Percentiles rank a stretch among this genome's conserved stretches.
Evolutionary conservation across 352 stramenopile species (phyloP).

Genomic region (Thalassiosira ordinaria): DNA sequence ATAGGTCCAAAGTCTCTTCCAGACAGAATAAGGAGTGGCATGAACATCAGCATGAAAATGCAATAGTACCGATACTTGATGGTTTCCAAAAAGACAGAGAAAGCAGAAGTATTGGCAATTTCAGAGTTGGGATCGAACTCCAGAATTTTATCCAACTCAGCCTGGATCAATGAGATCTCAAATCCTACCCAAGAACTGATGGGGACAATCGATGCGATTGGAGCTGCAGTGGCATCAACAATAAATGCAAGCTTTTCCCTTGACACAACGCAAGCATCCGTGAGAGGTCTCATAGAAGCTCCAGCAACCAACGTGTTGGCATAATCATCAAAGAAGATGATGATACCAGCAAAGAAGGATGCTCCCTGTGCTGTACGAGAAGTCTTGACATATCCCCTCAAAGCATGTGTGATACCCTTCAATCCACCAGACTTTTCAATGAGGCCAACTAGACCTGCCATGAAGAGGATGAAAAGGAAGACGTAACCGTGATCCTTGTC

Average conservation of each 20-base stretch:
- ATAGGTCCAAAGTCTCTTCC: conserved; percentile 77
- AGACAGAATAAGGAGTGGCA: conserved; percentile 53
- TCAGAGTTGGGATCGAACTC: conserved; percentile 28
- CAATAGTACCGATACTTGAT: conserved; percentile 70
- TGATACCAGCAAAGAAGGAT: conserved; percentile 50
- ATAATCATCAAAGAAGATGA: conserved; percentile 84
- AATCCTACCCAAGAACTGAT: conserved; percentile 82
- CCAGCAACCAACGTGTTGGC: conserved; percentile 75
- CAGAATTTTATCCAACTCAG: conserved; percentile 68
- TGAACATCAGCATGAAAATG: conserved; percentile 77
- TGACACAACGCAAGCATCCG: conserved; percentile 64
- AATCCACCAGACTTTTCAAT: conserved; percentile 77
- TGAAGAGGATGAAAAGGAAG: conserved; percentile 81
- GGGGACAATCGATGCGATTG: conserved; percentile 70
- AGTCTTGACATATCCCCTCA: conserved; percentile 63
- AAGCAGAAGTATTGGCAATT: conserved; percentile 43
- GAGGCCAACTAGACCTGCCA: conserved; percentile 68
- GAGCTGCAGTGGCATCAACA: conserved; percentile 72
- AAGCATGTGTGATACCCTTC: conserved; percentile 59
- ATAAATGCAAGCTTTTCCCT: conserved; percentile 83
- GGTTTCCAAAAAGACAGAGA: conserved; percentile 62
- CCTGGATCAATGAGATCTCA: conserved; percentile 76
- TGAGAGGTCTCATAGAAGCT: conserved; percentile 68
- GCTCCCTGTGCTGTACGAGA: conserved; percentile 53
- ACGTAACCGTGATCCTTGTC: conserved; percentile 63